Base-by-base conservation (phyloP, 441 rosid species). In the Croton setiger region DNA sequence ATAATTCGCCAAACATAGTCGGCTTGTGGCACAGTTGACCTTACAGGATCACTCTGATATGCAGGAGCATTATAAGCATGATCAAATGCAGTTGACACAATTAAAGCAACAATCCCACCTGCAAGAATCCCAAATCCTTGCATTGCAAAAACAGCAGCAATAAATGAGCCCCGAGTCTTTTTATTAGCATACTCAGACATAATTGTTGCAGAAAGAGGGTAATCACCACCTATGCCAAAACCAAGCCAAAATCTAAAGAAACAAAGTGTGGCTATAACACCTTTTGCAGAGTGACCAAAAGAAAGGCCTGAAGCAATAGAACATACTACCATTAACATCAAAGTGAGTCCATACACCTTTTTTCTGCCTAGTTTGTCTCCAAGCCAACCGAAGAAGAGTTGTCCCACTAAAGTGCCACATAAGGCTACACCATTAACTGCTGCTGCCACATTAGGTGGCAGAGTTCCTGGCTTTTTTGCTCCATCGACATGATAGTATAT, bases 221-320 rank as follows among this genome's bases (percentile, higher is more conserved):
- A 88, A 54, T 90, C 96, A 11, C 96, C 93, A 5, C 93, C 93
- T 1, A 90, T 90, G 18, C 96, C 96, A 41, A 90, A 90, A n/a
- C 96, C 93, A 9, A 90, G 93, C 96, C 96, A 90, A 76, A 90
- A 90, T 27, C 96, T 80, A 80, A 90, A 90, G 79, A 90, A 90
- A 74, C 96, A 90, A 9, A 90, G 85, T 0, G 93, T 86, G 4
- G 87, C 71, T 71, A 88, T 90, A 18, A 86, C 88, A 43, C 87
- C 64, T 58, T 83, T 84, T 0, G 92, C 66, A 35, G 31, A 43
- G 10, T 49, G 63, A 2, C 96, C 88, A 39, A 90, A 81, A 27
- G 93, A 90, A 10, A 90, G 87, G 62, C 92, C 90, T 0, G 93
- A 90, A 17, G 78, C 93, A 54, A 90, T 0, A 0, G 96, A 90